Evolutionary conservation across 352 stramenopile genomes (phyloP).

Genomic region (Plasmopara muralis): DNA sequence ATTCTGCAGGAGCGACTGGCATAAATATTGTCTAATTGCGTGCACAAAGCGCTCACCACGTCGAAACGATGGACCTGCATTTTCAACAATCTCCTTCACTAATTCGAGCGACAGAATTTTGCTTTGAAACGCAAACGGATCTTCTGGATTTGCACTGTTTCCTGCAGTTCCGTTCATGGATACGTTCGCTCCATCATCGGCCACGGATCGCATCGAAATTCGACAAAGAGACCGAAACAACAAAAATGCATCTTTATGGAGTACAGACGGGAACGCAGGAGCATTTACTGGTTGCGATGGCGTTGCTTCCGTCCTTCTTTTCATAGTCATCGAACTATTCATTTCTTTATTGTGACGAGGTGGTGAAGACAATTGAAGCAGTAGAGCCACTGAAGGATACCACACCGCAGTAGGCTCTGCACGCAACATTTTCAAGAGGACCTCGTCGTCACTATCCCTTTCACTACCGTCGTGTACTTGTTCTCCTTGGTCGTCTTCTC

Average conservation of each 20-base stretch:
- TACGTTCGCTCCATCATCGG: conserved; percentile 64
- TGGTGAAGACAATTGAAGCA: conserved; percentile 22
- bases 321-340: conserved; percentile 3
- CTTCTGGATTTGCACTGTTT: conserved; percentile 45
- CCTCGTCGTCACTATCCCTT: conserved; percentile 21
- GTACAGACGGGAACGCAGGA: conserved; percentile 90
- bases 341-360: background rate
- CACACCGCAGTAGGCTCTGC: conserved; percentile 17
- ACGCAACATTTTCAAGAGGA: conserved; percentile 6
- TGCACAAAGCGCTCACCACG: conserved; percentile 95
- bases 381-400: conserved; percentile 43
- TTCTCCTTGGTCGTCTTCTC: conserved; percentile 11
- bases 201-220: conserved; percentile 87
- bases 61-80: conserved; percentile 92
- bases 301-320: conserved; percentile 8
- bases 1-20: conserved; percentile 97
- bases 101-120: conserved; percentile 97
- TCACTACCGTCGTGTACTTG: conserved; percentile 13
- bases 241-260: conserved; percentile 97
- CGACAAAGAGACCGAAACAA: conserved; percentile 96
- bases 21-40: conserved; percentile 94
- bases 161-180: conserved; percentile 20
- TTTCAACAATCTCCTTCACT: conserved; percentile 95
- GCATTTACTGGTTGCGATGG: conserved; percentile 36
- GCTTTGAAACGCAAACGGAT: conserved; percentile 92